Conservation (phyloP, 306 rosid species). For the Corylus heterophylla region DNA sequence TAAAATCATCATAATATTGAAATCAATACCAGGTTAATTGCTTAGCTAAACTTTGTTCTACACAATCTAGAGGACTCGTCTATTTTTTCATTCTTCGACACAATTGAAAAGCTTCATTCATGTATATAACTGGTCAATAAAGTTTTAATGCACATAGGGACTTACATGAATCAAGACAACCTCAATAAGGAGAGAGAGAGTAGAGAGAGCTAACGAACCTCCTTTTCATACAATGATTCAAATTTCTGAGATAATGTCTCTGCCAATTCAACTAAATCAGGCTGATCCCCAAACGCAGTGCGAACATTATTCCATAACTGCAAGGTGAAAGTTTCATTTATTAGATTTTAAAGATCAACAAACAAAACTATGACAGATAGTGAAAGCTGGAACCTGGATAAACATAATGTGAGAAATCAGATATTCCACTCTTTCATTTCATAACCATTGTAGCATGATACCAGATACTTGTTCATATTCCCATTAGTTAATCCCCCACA, state of each 20-base stretch:
- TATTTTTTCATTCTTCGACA: conserved; percentile 16
- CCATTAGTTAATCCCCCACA: neutral
- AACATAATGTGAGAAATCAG: neutral
- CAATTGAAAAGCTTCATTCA: conserved; percentile 18
- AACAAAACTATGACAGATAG: neutral
- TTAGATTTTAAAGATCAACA: conserved; percentile 10
- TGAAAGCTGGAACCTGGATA: neutral
- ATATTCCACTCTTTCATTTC: neutral
- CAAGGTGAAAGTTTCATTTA: conserved; percentile 35
- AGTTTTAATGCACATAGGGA: conserved; percentile 7
- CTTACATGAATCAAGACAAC: conserved; percentile 4
- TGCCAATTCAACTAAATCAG: conserved; percentile 85
- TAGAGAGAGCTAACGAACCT: conserved; percentile 54
- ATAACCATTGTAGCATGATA: neutral
- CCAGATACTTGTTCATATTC: neutral
- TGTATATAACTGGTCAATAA: neutral
- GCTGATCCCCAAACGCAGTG: conserved; percentile 84
- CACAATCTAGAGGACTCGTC: neutral
- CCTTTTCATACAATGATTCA: conserved; percentile 63
- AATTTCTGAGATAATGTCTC: conserved; percentile 74
- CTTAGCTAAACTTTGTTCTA: neutral
- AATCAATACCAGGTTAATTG: neutral
- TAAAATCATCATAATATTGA: neutral
- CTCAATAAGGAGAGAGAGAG: neutral
- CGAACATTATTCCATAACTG: conserved; percentile 92